phyloP scores from a whole-genome alignment of 768 basidiomycete genomes.

The Pleurotus citrinopileatus region DNA sequence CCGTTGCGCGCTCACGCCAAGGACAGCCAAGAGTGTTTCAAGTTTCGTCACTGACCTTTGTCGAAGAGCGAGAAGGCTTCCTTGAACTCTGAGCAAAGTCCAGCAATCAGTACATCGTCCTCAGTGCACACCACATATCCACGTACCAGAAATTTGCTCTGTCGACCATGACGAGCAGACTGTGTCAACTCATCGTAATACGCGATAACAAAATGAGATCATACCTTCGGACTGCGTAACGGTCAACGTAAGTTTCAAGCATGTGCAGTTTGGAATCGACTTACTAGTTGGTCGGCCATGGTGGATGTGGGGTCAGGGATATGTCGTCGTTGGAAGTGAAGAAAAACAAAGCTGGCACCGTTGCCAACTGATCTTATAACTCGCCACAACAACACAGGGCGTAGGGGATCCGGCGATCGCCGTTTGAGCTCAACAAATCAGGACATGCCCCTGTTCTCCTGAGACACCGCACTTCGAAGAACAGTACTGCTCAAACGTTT shows the following conservation, averaged over 20 bases:
- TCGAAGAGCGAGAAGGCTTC: constrained; percentile 98
- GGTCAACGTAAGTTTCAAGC: constrained; percentile 14
- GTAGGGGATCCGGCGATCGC: constrained; percentile 7
- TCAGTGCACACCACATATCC: neutral
- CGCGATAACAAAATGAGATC: constrained; percentile 16
- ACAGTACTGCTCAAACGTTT: too few species aligned
- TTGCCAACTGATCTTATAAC: constrained; percentile 8
- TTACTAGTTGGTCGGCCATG: constrained; percentile 60
- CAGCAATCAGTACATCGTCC: neutral
- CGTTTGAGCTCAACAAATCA: constrained; percentile 3
- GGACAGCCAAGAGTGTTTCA: constrained; percentile 12
- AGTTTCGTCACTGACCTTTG: constrained; percentile 59
- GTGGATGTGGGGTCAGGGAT: too few species aligned
- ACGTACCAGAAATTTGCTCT: constrained; percentile 91
- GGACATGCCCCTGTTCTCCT: constrained; percentile 2
- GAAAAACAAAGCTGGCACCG: too few species aligned
- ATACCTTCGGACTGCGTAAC: constrained; percentile 54
- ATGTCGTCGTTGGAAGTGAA: too few species aligned
- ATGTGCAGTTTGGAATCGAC: constrained; percentile 19
- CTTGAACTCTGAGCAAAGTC: constrained; percentile 77
- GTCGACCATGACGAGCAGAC: constrained; percentile 8
- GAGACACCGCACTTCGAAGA: neutral
- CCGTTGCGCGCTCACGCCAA: neutral
- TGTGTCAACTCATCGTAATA: neutral
- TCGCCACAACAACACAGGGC: neutral